A percentile compares a stretch with the other conserved stretches of the same genome.
Evolutionary conservation across 768 basidiomycete genomes (phyloP).

Genomic region (Mycena rosella): DNA sequence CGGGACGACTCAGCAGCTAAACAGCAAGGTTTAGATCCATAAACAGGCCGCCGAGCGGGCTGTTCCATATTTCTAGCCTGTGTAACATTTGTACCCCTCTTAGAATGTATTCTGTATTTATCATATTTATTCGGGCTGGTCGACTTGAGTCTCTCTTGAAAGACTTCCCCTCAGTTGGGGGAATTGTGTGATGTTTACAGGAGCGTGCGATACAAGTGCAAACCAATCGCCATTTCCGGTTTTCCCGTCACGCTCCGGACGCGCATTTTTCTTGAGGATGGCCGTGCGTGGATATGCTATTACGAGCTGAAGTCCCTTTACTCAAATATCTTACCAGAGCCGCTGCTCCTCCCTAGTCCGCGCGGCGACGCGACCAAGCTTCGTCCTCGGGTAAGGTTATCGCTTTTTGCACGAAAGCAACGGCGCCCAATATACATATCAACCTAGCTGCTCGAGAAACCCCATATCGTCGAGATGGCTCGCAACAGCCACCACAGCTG

Average conservation of each 20-base stretch:
- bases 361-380: slow-evolving; percentile 55
- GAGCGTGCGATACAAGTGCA: slow-evolving; percentile 44
- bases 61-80: neutral
- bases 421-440: neutral
- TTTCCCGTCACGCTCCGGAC: slow-evolving; percentile 36
- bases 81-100: neutral
- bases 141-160: too few species aligned
- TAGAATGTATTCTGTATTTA: neutral
- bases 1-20: neutral
- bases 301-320: slow-evolving; percentile 6
- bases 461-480: slow-evolving; percentile 64
- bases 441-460: slow-evolving; percentile 51
- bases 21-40: neutral
- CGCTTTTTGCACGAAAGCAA: slow-evolving; percentile 20
- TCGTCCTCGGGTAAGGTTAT: slow-evolving; percentile 50
- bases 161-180: too few species aligned
- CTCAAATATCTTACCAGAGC: slow-evolving; percentile 46
- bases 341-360: slow-evolving; percentile 59
- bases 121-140: too few species aligned
- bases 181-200: neutral
- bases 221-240: slow-evolving; percentile 46
- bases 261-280: slow-evolving; percentile 47
- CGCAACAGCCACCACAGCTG: slow-evolving; percentile 64
- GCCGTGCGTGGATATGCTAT: slow-evolving; percentile 52
- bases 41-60: neutral